phyloP scores from a whole-genome alignment of 2,329 filamentous ascomycete genomes.

The Stagonosporopsis tanaceti region DNA sequence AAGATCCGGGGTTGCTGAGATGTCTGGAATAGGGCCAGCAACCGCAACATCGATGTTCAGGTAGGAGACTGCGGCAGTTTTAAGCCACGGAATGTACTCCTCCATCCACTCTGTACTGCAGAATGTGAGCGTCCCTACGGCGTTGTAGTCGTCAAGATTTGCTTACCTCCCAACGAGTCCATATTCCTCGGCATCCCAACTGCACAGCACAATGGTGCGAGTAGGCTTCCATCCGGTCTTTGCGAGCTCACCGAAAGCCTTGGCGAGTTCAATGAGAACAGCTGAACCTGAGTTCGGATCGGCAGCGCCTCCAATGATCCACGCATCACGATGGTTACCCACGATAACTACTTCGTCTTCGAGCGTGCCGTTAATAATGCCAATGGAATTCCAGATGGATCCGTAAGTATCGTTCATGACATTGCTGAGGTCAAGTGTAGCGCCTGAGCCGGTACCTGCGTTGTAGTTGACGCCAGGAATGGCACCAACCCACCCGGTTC shows the following conservation, averaged over 20 bases:
- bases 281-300: constrained; percentile 62
- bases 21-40: constrained; percentile 52
- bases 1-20: constrained; percentile 53
- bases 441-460: constrained; percentile 62
- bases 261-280: constrained; percentile 59
- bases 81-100: constrained; percentile 59
- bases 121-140: constrained; percentile 7
- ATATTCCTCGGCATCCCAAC: constrained; percentile 56
- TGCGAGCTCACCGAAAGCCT: constrained; percentile 58
- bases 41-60: constrained; percentile 62
- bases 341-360: constrained; percentile 62
- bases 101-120: constrained; percentile 59
- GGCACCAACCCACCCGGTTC: constrained; percentile 49
- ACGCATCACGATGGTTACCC: constrained; percentile 63
- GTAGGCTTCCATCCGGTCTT: constrained; percentile 61
- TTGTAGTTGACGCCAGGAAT: constrained; percentile 48
- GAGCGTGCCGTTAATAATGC: constrained; percentile 73
- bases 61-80: constrained; percentile 55
- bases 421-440: constrained; percentile 60
- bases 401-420: constrained; percentile 83
- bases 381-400: constrained; percentile 78
- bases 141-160: not conserved
- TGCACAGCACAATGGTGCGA: constrained; percentile 57
- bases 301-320: constrained; percentile 62
- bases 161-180: constrained; percentile 46